Percentiles rank a stretch among this genome's conserved stretches.
Conservation (phyloP, 1,139 yeast species). For the Pneumocystis murina region DNA sequence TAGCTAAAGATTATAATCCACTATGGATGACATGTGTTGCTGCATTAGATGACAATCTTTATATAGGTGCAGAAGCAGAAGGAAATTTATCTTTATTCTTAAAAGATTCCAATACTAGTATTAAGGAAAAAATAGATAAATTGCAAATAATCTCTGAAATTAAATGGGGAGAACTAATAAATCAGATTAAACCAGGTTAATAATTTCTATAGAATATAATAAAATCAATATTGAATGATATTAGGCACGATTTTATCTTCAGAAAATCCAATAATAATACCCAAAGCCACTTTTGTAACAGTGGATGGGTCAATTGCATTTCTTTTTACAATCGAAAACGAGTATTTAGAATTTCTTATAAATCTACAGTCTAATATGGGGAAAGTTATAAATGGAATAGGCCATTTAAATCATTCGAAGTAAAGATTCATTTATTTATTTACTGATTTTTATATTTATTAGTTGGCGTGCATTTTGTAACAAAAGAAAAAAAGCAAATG, state of each 20-base stretch:
- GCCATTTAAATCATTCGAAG: conserved; percentile 12
- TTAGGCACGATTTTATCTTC: neutral
- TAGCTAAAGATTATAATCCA: conserved; percentile 16
- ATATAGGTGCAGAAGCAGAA: conserved; percentile 16
- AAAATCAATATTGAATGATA: conserved; percentile 3
- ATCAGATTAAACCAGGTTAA: conserved; percentile 12
- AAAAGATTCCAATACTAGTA: conserved; percentile 5
- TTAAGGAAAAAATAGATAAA: conserved; percentile 8
- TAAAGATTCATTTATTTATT: neutral
- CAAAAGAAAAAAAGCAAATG: conserved; percentile 8
- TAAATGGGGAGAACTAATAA: conserved; percentile 15
- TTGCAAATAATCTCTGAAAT: conserved; percentile 12
- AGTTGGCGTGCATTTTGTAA: conserved; percentile 12
- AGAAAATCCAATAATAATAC: conserved; percentile 1
- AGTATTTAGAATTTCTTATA: conserved; percentile 12
- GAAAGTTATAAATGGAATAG: conserved; percentile 10
- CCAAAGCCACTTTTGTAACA: conserved; percentile 15
- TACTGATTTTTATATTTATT: neutral
- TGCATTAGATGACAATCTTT: conserved; percentile 7
- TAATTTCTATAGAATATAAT: conserved; percentile 3
- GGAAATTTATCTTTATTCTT: conserved; percentile 15
- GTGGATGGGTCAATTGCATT: conserved; percentile 17
- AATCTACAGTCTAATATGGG: conserved; percentile 14
- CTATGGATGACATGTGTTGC: conserved; percentile 17
- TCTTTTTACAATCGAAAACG: conserved; percentile 12